A percentile compares a stretch with the other conserved stretches of the same genome.
These are phyloP conservation scores for Kwoniella pini DNA, from an alignment of 768 basidiomycete species.

Conservation along the genomic window DNA sequence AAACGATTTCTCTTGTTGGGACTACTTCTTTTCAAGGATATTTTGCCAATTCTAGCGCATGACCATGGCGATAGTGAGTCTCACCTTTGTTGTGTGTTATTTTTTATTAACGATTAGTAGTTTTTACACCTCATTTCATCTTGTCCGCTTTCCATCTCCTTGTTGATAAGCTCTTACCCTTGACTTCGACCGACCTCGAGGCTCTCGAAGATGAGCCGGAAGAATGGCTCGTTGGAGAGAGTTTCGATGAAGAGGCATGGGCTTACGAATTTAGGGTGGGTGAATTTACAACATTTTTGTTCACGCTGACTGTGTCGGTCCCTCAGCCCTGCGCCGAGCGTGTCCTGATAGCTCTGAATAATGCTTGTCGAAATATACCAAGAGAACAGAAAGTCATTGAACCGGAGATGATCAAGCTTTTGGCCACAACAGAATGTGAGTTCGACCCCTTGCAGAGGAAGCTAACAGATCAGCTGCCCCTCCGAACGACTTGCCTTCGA, in stretches of 20 bases:
- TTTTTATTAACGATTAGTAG: slow-evolving; percentile 22
- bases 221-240: slow-evolving; percentile 89
- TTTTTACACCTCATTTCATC: slow-evolving; percentile 50
- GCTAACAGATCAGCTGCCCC: slow-evolving; percentile 31
- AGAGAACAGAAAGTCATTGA: slow-evolving; percentile 41
- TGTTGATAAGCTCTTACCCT: slow-evolving; percentile 78
- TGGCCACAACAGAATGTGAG: slow-evolving; percentile 40
- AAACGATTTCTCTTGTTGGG: slow-evolving; percentile 52
- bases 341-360: slow-evolving; percentile 69
- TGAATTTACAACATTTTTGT: not conserved
- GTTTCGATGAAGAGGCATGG: slow-evolving; percentile 88
- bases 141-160: slow-evolving; percentile 60
- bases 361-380: slow-evolving; percentile 43
- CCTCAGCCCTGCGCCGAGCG: slow-evolving; percentile 85
- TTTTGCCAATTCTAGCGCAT: slow-evolving; percentile 46
- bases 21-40: slow-evolving; percentile 52
- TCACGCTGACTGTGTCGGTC: not conserved
- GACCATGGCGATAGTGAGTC: slow-evolving; percentile 48
- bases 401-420: slow-evolving; percentile 42
- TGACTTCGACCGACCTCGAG: slow-evolving; percentile 77
- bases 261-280: slow-evolving; percentile 85
- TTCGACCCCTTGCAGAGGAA: not conserved
- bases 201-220: slow-evolving; percentile 86
- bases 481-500: slow-evolving; percentile 34
- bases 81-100: too few relatives aligned